Evolutionary conservation across 371 early-diverging fungal species (phyloP).

Genomic region (Mucor piriformis): DNA sequence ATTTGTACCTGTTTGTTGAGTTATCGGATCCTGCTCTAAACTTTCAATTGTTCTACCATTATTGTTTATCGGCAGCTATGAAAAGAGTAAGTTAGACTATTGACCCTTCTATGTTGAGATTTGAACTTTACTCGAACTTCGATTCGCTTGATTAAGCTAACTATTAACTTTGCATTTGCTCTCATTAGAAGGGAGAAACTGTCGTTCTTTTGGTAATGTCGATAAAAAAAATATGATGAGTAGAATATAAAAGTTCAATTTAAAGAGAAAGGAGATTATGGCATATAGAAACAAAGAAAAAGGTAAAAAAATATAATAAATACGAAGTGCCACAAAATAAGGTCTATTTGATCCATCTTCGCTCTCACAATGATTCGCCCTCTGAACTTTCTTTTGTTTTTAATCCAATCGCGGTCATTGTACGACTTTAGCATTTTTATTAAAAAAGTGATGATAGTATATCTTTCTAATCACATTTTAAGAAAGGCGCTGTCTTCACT

Average conservation of each 20-base stretch:
- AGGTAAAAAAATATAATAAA: neutral
- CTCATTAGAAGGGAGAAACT: constrained; percentile 28
- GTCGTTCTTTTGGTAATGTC: neutral
- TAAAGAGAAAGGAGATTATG: constrained; percentile 1
- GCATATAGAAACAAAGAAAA: neutral
- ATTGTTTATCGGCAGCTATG: constrained; percentile 63
- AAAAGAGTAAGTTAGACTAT: neutral
- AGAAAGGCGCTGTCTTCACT: no score
- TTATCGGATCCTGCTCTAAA: constrained; percentile 66
- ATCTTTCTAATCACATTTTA: no score
- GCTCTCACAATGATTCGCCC: neutral
- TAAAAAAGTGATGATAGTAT: no score
- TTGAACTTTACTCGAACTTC: constrained; percentile 44
- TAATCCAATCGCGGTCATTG: neutral
- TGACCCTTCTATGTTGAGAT: neutral
- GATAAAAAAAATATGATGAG: neutral
- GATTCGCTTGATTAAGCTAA: constrained; percentile 54
- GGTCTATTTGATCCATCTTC: neutral
- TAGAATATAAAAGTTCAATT: neutral
- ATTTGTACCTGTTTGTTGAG: constrained; percentile 59
- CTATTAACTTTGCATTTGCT: constrained; percentile 52
- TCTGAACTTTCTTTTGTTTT: constrained; percentile 2
- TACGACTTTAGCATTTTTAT: neutral
- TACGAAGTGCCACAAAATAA: neutral
- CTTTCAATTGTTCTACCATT: constrained; percentile 55